Evolutionary conservation across 2,329 filamentous ascomycete species (phyloP).

Genomic region (Curvularia hawaiiensis): DNA sequence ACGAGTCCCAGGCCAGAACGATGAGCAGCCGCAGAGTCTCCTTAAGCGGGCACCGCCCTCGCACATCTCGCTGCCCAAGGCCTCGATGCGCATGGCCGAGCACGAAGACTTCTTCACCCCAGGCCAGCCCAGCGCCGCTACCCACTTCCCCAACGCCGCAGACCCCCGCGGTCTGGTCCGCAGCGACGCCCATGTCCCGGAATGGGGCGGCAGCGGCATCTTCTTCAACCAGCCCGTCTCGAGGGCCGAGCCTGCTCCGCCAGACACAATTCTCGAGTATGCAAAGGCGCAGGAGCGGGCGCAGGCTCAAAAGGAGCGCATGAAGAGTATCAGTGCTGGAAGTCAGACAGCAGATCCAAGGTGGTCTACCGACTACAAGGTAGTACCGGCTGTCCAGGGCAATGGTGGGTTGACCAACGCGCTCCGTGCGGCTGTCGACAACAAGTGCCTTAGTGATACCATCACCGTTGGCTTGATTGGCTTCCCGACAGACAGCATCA

Average conservation of each 20-base stretch:
- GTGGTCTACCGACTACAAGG: constrained; percentile 78
- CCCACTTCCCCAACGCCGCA: constrained; percentile 59
- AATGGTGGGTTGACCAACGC: constrained; percentile 93
- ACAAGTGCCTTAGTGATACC: constrained; percentile 72
- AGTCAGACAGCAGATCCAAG: constrained; percentile 47
- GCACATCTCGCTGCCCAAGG: constrained; percentile 44
- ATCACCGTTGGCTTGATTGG: constrained; percentile 93
- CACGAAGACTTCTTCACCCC: constrained; percentile 55
- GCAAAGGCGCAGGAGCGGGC: constrained; percentile 53
- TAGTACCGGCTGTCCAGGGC: constrained; percentile 85
- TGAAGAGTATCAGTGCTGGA: constrained; percentile 17
- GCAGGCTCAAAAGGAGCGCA: constrained; percentile 33
- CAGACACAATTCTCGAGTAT: constrained; percentile 76
- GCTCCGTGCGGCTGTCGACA: constrained; percentile 74
- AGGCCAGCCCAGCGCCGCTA: constrained; percentile 50
- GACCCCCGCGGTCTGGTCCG: constrained; percentile 64
- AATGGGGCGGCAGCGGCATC: constrained; percentile 71
- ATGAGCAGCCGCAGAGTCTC: constrained; percentile 46
- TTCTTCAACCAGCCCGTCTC: constrained; percentile 79
- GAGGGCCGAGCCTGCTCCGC: constrained; percentile 73
- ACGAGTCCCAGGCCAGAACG: constrained; percentile 20
- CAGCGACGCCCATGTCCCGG: constrained; percentile 74
- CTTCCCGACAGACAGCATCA: constrained; percentile 88
- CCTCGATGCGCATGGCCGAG: constrained; percentile 47
- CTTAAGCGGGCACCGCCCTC: constrained; percentile 41